Evolutionary conservation across 305 asterid species (phyloP).

Genomic region (Solanum chacoense): DNA sequence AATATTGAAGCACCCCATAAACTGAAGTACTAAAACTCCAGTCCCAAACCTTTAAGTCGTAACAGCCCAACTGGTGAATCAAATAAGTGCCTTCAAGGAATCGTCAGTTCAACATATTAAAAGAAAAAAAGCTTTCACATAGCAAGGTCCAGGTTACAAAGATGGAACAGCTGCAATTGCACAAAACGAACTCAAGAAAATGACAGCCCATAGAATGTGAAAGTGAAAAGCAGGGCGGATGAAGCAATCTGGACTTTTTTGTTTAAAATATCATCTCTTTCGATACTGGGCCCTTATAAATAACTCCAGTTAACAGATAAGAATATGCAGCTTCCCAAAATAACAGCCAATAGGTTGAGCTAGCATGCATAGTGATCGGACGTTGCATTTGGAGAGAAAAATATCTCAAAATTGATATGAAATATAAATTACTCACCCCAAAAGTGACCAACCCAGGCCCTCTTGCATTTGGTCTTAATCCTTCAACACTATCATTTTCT

Average conservation of each 20-base stretch:
- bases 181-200: neutral
- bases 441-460: slow-evolving; percentile 99
- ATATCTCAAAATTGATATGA: neutral
- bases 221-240: neutral
- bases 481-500: slow-evolving; percentile 99
- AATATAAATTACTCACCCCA: slow-evolving; percentile 61
- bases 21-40: neutral
- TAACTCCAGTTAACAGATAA: neutral
- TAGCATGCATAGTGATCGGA: neutral
- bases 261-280: neutral
- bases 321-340: neutral
- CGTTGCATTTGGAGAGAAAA: neutral
- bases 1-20: neutral
- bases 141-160: neutral
- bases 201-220: neutral
- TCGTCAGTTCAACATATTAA: neutral
- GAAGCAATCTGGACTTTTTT: neutral
- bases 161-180: neutral
- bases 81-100: neutral
- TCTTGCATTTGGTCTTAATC: slow-evolving; percentile 97
- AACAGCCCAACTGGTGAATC: neutral
- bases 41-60: neutral
- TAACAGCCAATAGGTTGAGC: neutral
- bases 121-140: neutral
- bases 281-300: neutral